phyloP scores from a whole-genome alignment of 805 yeast species.

The Ogataea saltuana region DNA sequence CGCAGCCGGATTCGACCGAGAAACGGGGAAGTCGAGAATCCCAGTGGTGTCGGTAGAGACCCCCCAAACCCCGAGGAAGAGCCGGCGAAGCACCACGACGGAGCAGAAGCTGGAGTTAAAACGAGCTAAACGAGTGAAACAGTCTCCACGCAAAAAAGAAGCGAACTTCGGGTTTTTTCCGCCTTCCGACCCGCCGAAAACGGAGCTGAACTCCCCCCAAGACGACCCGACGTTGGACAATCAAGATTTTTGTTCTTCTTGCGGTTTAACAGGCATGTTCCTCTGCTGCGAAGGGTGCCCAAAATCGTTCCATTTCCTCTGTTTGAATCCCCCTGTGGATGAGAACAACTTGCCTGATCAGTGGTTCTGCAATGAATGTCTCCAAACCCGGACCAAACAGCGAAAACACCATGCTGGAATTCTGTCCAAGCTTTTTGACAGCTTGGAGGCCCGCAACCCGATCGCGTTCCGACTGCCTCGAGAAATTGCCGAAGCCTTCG shows the following conservation, averaged over 20 bases:
- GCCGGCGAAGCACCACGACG: conserved; percentile 9
- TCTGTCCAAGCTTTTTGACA: conserved; percentile 57
- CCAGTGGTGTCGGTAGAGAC: conserved; percentile 11
- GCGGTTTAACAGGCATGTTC: conserved; percentile 87
- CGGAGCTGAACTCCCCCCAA: conserved; percentile 10
- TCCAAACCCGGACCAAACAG: conserved; percentile 37
- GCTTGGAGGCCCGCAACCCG: conserved; percentile 62
- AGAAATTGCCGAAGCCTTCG: conserved; percentile 66
- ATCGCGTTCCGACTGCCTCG: conserved; percentile 67
- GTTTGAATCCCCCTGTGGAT: conserved; percentile 87
- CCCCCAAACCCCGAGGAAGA: conserved; percentile 19
- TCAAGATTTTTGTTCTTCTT: conserved; percentile 88
- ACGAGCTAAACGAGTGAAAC: conserved; percentile 24
- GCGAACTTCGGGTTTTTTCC: conserved; percentile 15
- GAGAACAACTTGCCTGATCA: conserved; percentile 75
- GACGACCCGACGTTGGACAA: conserved; percentile 42
- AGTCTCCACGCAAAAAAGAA: conserved; percentile 23
- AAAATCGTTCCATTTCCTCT: conserved; percentile 84
- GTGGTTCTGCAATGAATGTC: conserved; percentile 87
- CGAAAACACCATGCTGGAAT: conserved; percentile 41
- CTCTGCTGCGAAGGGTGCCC: conserved; percentile 96
- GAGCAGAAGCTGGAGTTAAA: conserved; percentile 5
- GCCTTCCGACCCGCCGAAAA: conserved; percentile 14
- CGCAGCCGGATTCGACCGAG: too few species aligned
- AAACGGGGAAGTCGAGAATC: too few species aligned